Percentiles rank a stretch among this genome's conserved stretches.
Evolutionary conservation across 2,329 filamentous ascomycete species (phyloP).

Genomic region (Colletotrichum endophyticum): DNA sequence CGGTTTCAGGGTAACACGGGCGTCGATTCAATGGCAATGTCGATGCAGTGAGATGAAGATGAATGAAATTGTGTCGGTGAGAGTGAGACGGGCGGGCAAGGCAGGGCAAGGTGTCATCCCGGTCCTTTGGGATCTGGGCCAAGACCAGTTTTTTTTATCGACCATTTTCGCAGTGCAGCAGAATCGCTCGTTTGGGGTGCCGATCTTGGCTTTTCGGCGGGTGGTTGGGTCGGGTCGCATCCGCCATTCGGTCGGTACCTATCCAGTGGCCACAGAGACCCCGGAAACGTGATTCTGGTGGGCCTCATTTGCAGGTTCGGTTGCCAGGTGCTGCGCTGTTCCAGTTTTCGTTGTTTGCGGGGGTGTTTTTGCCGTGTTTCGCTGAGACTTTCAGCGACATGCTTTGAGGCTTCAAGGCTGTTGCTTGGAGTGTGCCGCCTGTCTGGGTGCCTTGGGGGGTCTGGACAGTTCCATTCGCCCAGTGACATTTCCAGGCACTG

Average conservation of each 20-base stretch:
- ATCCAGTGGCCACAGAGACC: neutral
- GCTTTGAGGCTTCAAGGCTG: neutral
- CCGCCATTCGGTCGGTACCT: neutral
- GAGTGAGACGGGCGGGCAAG: neutral
- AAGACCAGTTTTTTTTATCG: neutral
- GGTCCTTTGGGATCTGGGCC: neutral
- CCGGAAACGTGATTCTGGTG: conserved; percentile 14
- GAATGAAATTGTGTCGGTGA: neutral
- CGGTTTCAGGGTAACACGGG: neutral
- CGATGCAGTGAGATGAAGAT: neutral
- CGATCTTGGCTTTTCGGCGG: conserved; percentile 1
- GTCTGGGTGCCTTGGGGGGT: neutral
- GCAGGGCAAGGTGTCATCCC: neutral
- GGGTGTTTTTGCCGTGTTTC: neutral
- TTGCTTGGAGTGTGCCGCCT: neutral
- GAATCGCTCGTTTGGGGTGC: neutral
- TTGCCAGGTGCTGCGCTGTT: neutral
- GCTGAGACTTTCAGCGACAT: neutral
- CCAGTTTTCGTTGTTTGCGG: neutral
- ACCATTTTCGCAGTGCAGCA: neutral
- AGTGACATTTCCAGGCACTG: conserved; percentile 1
- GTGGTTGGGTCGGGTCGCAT: conserved; percentile 12
- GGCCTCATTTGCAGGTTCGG: neutral
- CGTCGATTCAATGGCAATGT: neutral
- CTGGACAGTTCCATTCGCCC: neutral